These are phyloP conservation scores for Apophysomyces variabilis DNA, from an alignment of 371 early-diverging fungal genomes.

Conservation along the genomic window DNA sequence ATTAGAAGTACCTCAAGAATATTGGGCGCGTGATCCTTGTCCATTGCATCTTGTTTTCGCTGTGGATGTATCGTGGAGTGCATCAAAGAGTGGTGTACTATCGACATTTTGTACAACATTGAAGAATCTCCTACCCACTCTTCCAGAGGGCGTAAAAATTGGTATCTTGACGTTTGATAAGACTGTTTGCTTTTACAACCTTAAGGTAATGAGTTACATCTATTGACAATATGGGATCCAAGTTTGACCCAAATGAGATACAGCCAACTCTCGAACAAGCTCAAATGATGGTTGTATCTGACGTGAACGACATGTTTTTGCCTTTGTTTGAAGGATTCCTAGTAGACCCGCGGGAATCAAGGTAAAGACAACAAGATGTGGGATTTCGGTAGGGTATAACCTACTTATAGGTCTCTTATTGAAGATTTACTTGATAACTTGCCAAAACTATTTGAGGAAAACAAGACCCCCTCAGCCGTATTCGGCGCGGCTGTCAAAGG, in stretches of 20 bases:
- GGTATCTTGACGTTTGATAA: conserved; percentile 93
- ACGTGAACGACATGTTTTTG: conserved; percentile 90
- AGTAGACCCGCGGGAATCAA: conserved; percentile 82
- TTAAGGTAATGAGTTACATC: conserved; percentile 57
- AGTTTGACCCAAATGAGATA: background rate
- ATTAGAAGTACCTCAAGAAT: conserved; percentile 84
- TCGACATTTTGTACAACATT: conserved; percentile 66
- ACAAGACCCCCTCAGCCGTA: conserved; percentile 70
- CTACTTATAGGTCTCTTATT: conserved; percentile 62
- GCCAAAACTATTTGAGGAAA: conserved; percentile 83
- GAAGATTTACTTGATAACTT: conserved; percentile 81
- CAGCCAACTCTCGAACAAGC: conserved; percentile 79
- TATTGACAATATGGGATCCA: background rate
- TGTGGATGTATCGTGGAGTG: conserved; percentile 89
- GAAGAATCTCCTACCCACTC: conserved; percentile 57
- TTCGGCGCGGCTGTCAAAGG: conserved; percentile 88
- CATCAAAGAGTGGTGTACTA: conserved; percentile 87
- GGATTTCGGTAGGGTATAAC: background rate
- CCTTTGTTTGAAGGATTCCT: conserved; percentile 84
- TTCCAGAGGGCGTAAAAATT: conserved; percentile 67
- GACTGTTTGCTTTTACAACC: conserved; percentile 94
- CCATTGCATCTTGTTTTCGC: conserved; percentile 86
- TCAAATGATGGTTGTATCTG: conserved; percentile 95
- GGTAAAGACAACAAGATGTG: conserved; percentile 26
- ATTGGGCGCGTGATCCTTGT: conserved; percentile 67